Base-by-base conservation (phyloP, 176 grass and related monocot genomes). In the Rhynchospora breviuscula region DNA sequence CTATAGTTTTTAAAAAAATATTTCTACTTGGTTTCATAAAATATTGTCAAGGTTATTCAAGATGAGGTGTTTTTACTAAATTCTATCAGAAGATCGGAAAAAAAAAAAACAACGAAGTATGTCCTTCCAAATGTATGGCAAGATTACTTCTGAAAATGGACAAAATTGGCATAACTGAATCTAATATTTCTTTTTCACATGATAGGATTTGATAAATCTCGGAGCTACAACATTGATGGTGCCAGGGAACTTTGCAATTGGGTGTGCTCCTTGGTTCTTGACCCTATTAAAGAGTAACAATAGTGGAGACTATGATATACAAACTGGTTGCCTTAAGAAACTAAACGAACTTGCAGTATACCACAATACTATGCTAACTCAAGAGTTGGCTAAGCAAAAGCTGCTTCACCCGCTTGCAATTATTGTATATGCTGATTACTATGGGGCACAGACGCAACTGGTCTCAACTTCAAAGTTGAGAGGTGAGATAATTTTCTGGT, bases 261-360 rank as follows among this genome's bases (percentile, higher is more conserved):
- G 74, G 15, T 79, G 74, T 25, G 21, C 46, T 26, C 74, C 74
- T 25, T 54, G 45, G 46, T 79, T 79, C 74, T 79, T 79, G 18
- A 52, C 26, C 13, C 4, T 23, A 3, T 12, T 15, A 31, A 15
- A 57, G 2, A 79, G 45, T 18, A 79, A 54, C 40, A 79, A 79
- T 17, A 57, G 3, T 12, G 17, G 7, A 5, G 74, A 79, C 5
- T 79, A 79, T 79, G 74, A 79, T 45, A 79, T 10, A 2, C 3
- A 40, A 40, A 40, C 22, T 4, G 46, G 74, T 59, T 79, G 74
- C 8, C 19, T 79, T 9, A 79, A 79, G 74, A 12, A 17, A 6
- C 7, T 79, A 23, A 79, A 79, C 53, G 74, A 79, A 6, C 7
- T 79, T 2, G 8, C 74, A 11, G 18, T 33, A 22, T 25, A 79